Conservation (phyloP, 2,329 filamentous ascomycete genomes). For the Fusarium falciforme region DNA sequence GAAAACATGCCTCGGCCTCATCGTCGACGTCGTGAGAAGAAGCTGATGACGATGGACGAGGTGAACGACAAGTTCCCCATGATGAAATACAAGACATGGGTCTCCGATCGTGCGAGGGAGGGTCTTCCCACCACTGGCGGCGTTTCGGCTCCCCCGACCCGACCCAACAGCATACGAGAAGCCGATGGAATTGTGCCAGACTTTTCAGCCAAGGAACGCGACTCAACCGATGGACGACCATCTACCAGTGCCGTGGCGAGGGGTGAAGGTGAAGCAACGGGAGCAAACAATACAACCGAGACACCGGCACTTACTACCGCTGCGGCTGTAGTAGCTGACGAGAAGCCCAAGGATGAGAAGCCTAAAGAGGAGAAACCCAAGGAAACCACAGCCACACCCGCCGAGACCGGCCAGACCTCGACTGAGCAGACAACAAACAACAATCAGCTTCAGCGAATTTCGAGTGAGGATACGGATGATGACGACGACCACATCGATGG, state of each 20-base stretch:
- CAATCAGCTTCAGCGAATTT: slow-evolving; percentile 52
- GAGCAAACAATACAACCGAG: slow-evolving; percentile 11
- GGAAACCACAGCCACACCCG: slow-evolving; percentile 20
- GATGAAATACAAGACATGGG: slow-evolving; percentile 97
- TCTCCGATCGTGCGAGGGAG: slow-evolving; percentile 82
- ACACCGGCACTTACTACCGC: slow-evolving; percentile 23
- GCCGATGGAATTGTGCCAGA: slow-evolving; percentile 67
- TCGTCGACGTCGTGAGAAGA: slow-evolving; percentile 92
- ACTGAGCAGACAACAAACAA: slow-evolving; percentile 37
- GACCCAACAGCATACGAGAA: slow-evolving; percentile 78
- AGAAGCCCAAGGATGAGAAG: slow-evolving; percentile 34
- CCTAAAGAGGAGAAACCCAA: slow-evolving; percentile 38
- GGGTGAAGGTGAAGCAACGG: slow-evolving; percentile 33
- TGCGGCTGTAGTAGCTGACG: slow-evolving; percentile 31
- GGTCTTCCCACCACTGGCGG: slow-evolving; percentile 88
- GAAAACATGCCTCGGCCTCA: slow-evolving; percentile 87
- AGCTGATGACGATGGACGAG: slow-evolving; percentile 98
- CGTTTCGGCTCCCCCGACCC: slow-evolving; percentile 78
- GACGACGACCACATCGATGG: slow-evolving; percentile 86
- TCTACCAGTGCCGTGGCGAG: slow-evolving; percentile 39
- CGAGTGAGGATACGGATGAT: slow-evolving; percentile 68
- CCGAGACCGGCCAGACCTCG: slow-evolving; percentile 42
- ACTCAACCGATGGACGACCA: slow-evolving; percentile 57
- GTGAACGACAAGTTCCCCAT: slow-evolving; percentile 97
- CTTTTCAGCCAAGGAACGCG: slow-evolving; percentile 57